Evolutionary conservation across 352 stramenopile species (phyloP).

Genomic region (Blastocystis sp.): DNA sequence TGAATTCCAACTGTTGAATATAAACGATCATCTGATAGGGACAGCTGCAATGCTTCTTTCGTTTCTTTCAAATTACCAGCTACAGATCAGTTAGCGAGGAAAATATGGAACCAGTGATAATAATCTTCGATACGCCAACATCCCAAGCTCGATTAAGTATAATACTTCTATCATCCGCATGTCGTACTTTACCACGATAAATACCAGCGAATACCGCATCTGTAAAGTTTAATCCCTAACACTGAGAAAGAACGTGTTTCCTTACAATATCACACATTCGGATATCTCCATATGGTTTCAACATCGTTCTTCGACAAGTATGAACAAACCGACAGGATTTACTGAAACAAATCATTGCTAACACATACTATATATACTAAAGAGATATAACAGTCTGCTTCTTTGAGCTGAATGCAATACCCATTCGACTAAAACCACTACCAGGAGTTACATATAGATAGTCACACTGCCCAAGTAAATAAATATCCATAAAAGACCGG

Average conservation of each 20-base stretch:
- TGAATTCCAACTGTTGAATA: constrained; percentile 73
- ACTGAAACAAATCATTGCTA: constrained; percentile 37
- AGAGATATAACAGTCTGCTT: constrained; percentile 19
- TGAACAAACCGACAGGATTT: neutral
- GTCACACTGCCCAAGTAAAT: constrained; percentile 57
- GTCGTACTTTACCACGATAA: constrained; percentile 48
- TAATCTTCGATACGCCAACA: constrained; percentile 64
- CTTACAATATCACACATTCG: constrained; percentile 60
- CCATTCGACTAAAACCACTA: constrained; percentile 35
- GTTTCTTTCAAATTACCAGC: constrained; percentile 64
- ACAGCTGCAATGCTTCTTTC: constrained; percentile 6
- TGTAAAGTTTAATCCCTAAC: constrained; percentile 65
- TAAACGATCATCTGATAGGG: constrained; percentile 38
- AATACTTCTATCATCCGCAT: constrained; percentile 28
- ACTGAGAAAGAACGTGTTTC: no score
- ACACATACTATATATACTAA: neutral
- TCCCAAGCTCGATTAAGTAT: constrained; percentile 66
- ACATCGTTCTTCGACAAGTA: neutral
- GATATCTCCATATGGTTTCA: neutral
- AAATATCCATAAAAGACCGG: constrained; percentile 54
- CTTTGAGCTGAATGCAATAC: constrained; percentile 14
- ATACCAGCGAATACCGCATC: constrained; percentile 62
- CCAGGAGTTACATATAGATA: constrained; percentile 6
- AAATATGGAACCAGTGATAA: constrained; percentile 57
- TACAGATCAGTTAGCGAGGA: neutral